phyloP scores from a whole-genome alignment of 352 stramenopile genomes.

The Phytophthora pinifolia region DNA sequence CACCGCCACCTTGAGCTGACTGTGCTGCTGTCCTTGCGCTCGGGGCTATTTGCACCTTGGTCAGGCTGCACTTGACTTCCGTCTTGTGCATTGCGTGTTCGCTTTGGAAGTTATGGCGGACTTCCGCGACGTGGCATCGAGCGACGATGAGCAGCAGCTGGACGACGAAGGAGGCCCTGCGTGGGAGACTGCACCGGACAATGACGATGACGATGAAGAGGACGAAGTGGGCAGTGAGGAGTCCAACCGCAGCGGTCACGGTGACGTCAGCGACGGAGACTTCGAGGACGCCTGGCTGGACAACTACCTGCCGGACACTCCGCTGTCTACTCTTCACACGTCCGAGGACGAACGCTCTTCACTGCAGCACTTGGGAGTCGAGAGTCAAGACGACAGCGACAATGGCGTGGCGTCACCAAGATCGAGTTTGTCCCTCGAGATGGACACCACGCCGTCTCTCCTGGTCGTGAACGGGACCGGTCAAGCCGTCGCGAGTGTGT shows the following conservation, averaged over 20 bases:
- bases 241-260: slow-evolving; percentile 9
- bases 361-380: slow-evolving; percentile 4
- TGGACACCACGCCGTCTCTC: slow-evolving; percentile 20
- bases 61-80: background rate
- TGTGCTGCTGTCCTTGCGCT: background rate
- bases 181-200: slow-evolving; percentile 32
- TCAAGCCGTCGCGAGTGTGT: slow-evolving; percentile 12
- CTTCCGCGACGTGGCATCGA: slow-evolving; percentile 9
- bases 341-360: slow-evolving; percentile 12
- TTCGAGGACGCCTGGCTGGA: slow-evolving; percentile 46
- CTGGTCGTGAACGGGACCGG: slow-evolving; percentile 19
- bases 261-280: slow-evolving; percentile 28
- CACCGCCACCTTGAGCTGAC: background rate
- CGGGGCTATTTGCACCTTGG: slow-evolving; percentile 24
- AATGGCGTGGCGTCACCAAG: slow-evolving; percentile 1
- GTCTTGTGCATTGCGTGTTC: background rate
- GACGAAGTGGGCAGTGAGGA: slow-evolving; percentile 15
- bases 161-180: slow-evolving; percentile 18
- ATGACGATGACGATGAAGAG: slow-evolving; percentile 31
- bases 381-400: slow-evolving; percentile 20
- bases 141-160: slow-evolving; percentile 25
- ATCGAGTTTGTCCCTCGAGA: slow-evolving; percentile 21
- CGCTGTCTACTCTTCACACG: background rate
- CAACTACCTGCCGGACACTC: slow-evolving; percentile 30
- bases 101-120: slow-evolving; percentile 23